Percentiles rank a stretch among this genome's conserved stretches.
Evolutionary conservation across 2,329 filamentous ascomycete species (phyloP).

Genomic region (Alternaria angustiovoidea): DNA sequence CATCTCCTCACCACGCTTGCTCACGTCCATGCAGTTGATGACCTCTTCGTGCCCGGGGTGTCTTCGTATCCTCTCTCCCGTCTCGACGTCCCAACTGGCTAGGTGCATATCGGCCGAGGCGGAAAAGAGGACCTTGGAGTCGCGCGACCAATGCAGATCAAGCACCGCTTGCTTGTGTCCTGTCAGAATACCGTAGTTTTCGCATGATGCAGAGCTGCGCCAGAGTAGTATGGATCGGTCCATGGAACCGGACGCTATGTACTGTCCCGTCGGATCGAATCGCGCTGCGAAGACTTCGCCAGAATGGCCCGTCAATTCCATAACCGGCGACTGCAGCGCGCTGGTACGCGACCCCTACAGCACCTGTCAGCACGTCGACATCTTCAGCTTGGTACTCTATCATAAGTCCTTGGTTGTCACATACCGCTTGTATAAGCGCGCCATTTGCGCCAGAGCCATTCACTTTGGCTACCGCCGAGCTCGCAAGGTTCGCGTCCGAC

Average conservation of each 20-base stretch:
- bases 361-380: constrained; percentile 41
- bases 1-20: constrained; percentile 87
- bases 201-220: constrained; percentile 90
- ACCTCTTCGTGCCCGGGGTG: constrained; percentile 95
- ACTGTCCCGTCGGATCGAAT: constrained; percentile 86
- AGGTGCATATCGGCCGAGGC: constrained; percentile 93
- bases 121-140: constrained; percentile 88
- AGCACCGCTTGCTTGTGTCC: constrained; percentile 92
- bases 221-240: constrained; percentile 92
- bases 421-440: constrained; percentile 71
- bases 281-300: constrained; percentile 90
- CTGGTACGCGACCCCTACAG: constrained; percentile 78
- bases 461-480: constrained; percentile 64
- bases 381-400: constrained; percentile 38
- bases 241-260: constrained; percentile 95
- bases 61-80: constrained; percentile 87
- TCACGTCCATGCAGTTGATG: constrained; percentile 91
- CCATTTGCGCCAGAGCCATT: constrained; percentile 67
- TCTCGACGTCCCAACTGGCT: constrained; percentile 93
- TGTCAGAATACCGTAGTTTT: constrained; percentile 88
- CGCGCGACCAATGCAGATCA: constrained; percentile 95
- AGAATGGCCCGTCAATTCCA: constrained; percentile 82
- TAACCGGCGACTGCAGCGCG: constrained; percentile 85
- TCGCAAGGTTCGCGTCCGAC: constrained; percentile 65
- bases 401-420: constrained; percentile 56